Conservation (phyloP, 768 basidiomycete species). For the Leucocoprinus birnbaumii region DNA sequence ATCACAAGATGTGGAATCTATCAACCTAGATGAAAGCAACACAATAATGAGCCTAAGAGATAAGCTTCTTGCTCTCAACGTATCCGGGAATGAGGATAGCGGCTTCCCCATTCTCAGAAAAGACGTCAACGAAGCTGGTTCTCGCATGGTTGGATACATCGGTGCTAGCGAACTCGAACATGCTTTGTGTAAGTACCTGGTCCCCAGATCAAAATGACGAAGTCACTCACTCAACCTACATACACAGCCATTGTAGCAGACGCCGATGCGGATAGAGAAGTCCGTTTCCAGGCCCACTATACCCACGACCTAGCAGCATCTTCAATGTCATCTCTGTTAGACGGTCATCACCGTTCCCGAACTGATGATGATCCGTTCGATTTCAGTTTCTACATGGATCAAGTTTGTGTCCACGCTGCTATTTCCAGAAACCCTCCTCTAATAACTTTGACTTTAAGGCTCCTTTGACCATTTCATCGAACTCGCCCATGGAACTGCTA, state of each 20-base stretch:
- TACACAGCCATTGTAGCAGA: slow-evolving; percentile 69
- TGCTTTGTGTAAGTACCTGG: slow-evolving; percentile 63
- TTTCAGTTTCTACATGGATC: slow-evolving; percentile 88
- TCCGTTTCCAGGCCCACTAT: slow-evolving; percentile 59
- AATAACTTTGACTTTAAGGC: slow-evolving; percentile 44
- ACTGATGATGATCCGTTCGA: slow-evolving; percentile 59
- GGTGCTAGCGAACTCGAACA: slow-evolving; percentile 93
- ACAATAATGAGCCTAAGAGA: slow-evolving; percentile 76
- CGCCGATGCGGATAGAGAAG: slow-evolving; percentile 52
- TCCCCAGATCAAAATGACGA: not conserved
- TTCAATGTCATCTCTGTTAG: slow-evolving; percentile 61
- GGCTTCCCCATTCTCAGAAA: slow-evolving; percentile 84
- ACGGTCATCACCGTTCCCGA: slow-evolving; percentile 27
- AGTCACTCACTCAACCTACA: not conserved
- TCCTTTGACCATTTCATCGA: slow-evolving; percentile 78
- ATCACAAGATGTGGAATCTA: slow-evolving; percentile 62
- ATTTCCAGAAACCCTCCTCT: not conserved
- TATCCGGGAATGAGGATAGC: slow-evolving; percentile 65
- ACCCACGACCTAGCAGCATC: slow-evolving; percentile 43
- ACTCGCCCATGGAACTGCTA: slow-evolving; percentile 87
- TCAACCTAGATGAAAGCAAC: slow-evolving; percentile 69
- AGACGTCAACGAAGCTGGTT: slow-evolving; percentile 40
- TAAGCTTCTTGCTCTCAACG: slow-evolving; percentile 57
- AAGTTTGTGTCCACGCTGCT: slow-evolving; percentile 42
- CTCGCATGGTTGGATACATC: slow-evolving; percentile 85